These are phyloP conservation scores for Phialophora macrospora DNA, from an alignment of 2,329 filamentous ascomycete species.

Conservation along the genomic window DNA sequence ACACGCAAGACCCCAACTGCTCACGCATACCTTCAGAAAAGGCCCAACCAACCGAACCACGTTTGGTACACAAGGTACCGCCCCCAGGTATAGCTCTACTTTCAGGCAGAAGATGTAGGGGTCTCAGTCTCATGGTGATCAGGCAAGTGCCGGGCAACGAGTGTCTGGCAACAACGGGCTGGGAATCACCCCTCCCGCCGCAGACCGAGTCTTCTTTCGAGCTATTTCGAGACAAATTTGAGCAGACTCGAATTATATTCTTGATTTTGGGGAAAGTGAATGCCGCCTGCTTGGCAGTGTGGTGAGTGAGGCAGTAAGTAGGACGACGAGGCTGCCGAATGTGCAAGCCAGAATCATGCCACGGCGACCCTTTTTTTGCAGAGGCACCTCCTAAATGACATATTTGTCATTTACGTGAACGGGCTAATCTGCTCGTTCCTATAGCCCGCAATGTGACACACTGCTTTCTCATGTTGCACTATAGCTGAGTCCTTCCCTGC, in stretches of 20 bases:
- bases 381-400: background rate
- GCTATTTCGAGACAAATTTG: background rate
- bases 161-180: background rate
- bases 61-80: background rate
- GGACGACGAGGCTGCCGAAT: background rate
- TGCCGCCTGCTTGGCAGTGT: background rate
- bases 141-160: background rate
- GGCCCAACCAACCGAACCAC: conserved; percentile 9
- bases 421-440: background rate
- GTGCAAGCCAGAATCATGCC: background rate
- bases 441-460: too few relatives aligned
- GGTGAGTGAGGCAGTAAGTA: background rate
- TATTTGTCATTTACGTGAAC: background rate
- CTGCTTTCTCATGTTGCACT: too few relatives aligned
- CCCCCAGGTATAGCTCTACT: background rate
- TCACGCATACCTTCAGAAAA: conserved; percentile 7
- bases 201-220: background rate
- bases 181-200: background rate
- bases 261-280: background rate
- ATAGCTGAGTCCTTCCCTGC: too few relatives aligned
- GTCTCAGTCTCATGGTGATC: conserved; percentile 3
- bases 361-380: background rate
- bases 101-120: conserved; percentile 1
- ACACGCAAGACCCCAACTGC: background rate
- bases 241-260: background rate